Conservation (phyloP, 805 yeast species). For the Candida taoyuanica region DNA sequence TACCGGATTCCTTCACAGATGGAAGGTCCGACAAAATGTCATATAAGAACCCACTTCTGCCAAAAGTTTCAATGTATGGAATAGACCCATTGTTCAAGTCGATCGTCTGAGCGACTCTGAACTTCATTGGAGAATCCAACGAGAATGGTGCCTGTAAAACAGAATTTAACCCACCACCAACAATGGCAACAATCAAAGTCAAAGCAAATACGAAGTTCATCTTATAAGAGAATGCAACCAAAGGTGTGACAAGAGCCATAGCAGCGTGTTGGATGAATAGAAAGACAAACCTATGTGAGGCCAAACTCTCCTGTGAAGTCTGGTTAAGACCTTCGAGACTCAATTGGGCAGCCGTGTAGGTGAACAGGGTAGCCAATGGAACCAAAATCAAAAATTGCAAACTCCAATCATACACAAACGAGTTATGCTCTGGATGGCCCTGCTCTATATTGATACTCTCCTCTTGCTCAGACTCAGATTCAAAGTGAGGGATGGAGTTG, state of each 20-base stretch:
- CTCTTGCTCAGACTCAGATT: conserved; percentile 13
- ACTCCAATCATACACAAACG: conserved; percentile 75
- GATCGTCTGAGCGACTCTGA: conserved; percentile 62
- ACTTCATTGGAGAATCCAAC: conserved; percentile 58
- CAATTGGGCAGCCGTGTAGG: conserved; percentile 47
- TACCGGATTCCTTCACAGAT: conserved; percentile 40
- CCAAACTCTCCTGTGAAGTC: conserved; percentile 61
- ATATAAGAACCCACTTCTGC: conserved; percentile 45
- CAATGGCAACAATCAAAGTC: conserved; percentile 34
- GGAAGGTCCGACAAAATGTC: conserved; percentile 59
- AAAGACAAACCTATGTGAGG: conserved; percentile 38
- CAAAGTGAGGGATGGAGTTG: conserved; percentile 16
- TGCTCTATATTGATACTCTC: conserved; percentile 9
- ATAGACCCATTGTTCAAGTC: conserved; percentile 34
- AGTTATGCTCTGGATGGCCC: conserved; percentile 26
- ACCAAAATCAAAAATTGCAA: conserved; percentile 65
- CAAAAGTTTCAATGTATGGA: conserved; percentile 42
- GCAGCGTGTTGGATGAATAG: conserved; percentile 32
- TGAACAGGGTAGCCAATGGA: conserved; percentile 57
- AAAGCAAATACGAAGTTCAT: conserved; percentile 48
- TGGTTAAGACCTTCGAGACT: conserved; percentile 62
- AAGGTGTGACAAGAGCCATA: conserved; percentile 40
- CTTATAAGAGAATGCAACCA: conserved; percentile 67
- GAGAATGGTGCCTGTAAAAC: conserved; percentile 55
- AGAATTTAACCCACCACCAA: conserved; percentile 36